Evolutionary conservation across 2,329 filamentous ascomycete species (phyloP).

Genomic region (Fusarium floridanum): DNA sequence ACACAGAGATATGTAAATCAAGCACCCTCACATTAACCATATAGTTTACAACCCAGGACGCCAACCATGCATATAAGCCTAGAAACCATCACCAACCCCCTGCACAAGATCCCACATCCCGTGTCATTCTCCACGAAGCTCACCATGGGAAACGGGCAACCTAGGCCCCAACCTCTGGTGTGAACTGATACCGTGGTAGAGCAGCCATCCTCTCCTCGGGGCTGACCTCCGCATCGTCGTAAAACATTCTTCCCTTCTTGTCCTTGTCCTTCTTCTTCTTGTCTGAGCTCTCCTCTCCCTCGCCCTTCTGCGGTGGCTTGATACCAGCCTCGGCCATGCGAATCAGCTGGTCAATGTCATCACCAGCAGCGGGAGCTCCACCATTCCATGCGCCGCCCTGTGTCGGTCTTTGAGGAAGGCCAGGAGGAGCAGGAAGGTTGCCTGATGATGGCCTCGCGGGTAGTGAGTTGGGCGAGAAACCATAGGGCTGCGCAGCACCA

Average conservation of each 20-base stretch:
- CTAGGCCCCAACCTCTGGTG: slow-evolving; percentile 44
- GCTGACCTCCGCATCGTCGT: slow-evolving; percentile 82
- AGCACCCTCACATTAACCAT: slow-evolving; percentile 42
- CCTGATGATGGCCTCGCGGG: slow-evolving; percentile 60
- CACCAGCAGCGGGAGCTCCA: slow-evolving; percentile 54
- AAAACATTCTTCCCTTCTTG: slow-evolving; percentile 80
- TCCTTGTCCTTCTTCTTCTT: slow-evolving; percentile 80
- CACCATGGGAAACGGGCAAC: neutral
- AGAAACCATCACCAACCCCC: slow-evolving; percentile 14
- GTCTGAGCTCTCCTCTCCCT: slow-evolving; percentile 55
- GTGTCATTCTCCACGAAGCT: neutral
- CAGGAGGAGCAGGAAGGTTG: slow-evolving; percentile 53
- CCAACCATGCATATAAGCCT: slow-evolving; percentile 45
- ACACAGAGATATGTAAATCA: slow-evolving; percentile 14
- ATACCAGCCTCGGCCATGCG: slow-evolving; percentile 74
- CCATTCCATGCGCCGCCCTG: slow-evolving; percentile 50
- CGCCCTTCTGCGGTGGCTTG: slow-evolving; percentile 58
- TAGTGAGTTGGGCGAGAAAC: slow-evolving; percentile 58
- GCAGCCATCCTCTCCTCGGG: slow-evolving; percentile 91
- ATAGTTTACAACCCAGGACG: slow-evolving; percentile 45
- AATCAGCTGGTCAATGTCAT: slow-evolving; percentile 75
- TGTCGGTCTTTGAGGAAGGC: slow-evolving; percentile 60
- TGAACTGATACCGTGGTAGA: slow-evolving; percentile 80
- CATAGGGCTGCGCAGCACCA: slow-evolving; percentile 44
- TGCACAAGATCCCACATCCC: neutral